Evolutionary conservation across 2,329 filamentous ascomycete genomes (phyloP).

Genomic region (Geoglossum cookeanum): DNA sequence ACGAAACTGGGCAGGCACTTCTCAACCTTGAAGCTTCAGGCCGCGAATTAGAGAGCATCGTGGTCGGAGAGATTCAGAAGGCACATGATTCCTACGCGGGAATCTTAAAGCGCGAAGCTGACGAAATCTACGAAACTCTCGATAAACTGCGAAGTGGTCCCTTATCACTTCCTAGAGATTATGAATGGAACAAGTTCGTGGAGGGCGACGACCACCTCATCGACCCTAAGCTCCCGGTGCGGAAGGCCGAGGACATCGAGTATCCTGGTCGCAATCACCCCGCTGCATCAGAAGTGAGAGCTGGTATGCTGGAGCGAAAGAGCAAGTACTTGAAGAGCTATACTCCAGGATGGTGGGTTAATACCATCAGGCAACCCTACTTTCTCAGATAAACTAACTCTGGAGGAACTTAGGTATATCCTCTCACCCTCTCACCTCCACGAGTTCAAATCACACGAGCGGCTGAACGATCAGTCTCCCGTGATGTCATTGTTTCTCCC

Average conservation of each 20-base stretch:
- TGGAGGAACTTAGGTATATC: slow-evolving; percentile 49
- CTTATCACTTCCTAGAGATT: slow-evolving; percentile 81
- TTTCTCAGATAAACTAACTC: not conserved
- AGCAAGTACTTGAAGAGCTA: slow-evolving; percentile 98
- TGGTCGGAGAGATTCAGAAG: slow-evolving; percentile 94
- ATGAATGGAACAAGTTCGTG: slow-evolving; percentile 77
- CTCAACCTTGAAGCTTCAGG: slow-evolving; percentile 88
- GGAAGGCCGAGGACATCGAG: slow-evolving; percentile 62
- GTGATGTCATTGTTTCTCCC: slow-evolving; percentile 92
- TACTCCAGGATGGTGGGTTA: slow-evolving; percentile 70
- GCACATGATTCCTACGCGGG: slow-evolving; percentile 87
- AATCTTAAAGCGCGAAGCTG: slow-evolving; percentile 79
- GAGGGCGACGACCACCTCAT: slow-evolving; percentile 69
- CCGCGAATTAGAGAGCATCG: slow-evolving; percentile 85
- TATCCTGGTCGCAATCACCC: slow-evolving; percentile 84
- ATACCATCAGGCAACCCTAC: slow-evolving; percentile 3
- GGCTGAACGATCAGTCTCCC: slow-evolving; percentile 59
- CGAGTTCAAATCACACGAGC: slow-evolving; percentile 97
- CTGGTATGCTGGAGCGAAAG: slow-evolving; percentile 86
- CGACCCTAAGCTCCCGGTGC: slow-evolving; percentile 61
- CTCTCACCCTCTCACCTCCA: slow-evolving; percentile 91
- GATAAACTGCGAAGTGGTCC: slow-evolving; percentile 71
- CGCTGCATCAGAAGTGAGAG: slow-evolving; percentile 65
- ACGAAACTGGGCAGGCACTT: slow-evolving; percentile 44
- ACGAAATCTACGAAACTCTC: slow-evolving; percentile 56